Conservation (phyloP, 2,329 filamentous ascomycete genomes). For the Colletotrichum sojae region DNA sequence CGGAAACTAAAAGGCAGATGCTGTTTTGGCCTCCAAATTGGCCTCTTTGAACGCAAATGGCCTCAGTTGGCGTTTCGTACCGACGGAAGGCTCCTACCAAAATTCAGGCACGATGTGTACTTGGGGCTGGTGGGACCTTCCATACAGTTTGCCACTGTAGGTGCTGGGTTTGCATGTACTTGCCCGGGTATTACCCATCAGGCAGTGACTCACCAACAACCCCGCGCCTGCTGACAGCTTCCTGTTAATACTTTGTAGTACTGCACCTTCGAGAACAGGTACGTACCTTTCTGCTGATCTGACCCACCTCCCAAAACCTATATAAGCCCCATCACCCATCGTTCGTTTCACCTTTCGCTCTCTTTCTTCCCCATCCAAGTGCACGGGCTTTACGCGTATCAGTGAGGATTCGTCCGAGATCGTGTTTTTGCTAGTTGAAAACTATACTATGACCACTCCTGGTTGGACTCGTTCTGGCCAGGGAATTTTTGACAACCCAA, state of each 20-base stretch:
- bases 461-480: constrained; percentile 75
- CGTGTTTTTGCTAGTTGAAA: constrained; percentile 93
- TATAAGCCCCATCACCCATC: not conserved
- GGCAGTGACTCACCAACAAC: constrained; percentile 39
- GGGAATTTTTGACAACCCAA: constrained; percentile 82
- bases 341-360: constrained; percentile 42
- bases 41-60: too few species aligned
- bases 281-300: constrained; percentile 35
- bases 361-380: constrained; percentile 70
- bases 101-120: too few species aligned
- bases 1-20: too few species aligned
- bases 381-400: constrained; percentile 85
- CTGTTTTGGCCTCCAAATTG: too few species aligned
- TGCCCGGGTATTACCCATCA: too few species aligned
- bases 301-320: constrained; percentile 6
- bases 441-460: constrained; percentile 85
- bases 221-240: constrained; percentile 21
- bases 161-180: too few species aligned
- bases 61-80: too few species aligned
- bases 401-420: constrained; percentile 91
- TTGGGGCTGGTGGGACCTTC: too few species aligned
- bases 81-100: too few species aligned
- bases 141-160: too few species aligned
- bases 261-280: not conserved
- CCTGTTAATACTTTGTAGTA: not conserved